These are phyloP conservation scores for Monascus ruber DNA, from an alignment of 2,329 filamentous ascomycete species.

Conservation along the genomic window DNA sequence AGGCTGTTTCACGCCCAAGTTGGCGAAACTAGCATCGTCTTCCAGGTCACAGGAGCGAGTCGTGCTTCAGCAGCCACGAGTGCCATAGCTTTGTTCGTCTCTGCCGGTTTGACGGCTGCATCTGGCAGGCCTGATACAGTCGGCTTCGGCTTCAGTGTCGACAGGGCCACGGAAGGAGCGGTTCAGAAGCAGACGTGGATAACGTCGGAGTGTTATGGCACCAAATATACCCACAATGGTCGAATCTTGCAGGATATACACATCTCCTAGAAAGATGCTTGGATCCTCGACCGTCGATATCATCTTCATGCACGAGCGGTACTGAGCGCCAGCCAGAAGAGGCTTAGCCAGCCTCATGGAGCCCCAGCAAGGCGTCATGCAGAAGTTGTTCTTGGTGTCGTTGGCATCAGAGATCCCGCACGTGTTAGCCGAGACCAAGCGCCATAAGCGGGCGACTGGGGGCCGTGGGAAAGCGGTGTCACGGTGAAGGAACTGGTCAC, in stretches of 20 bases:
- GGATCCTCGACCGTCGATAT: slow-evolving; percentile 15
- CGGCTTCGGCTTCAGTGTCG: slow-evolving; percentile 1
- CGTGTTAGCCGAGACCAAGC: too few relatives aligned
- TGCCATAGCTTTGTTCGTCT: too few relatives aligned
- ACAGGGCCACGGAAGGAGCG: slow-evolving; percentile 31
- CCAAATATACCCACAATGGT: slow-evolving; percentile 22
- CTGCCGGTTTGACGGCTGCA: too few relatives aligned
- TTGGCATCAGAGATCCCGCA: slow-evolving; percentile 5
- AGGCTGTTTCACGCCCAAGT: slow-evolving; percentile 24
- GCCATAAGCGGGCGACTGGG: too few relatives aligned
- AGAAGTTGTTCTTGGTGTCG: slow-evolving; percentile 20
- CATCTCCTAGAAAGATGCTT: slow-evolving; percentile 26
- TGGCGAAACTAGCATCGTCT: slow-evolving; percentile 14
- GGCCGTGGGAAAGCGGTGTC: too few relatives aligned
- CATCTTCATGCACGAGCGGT: slow-evolving; percentile 24
- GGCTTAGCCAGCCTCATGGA: slow-evolving; percentile 14
- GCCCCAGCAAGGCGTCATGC: slow-evolving; percentile 23
- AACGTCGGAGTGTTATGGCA: slow-evolving; percentile 24
- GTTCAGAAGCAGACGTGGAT: slow-evolving; percentile 26
- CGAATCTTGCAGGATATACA: slow-evolving; percentile 26
- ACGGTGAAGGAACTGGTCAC: too few relatives aligned
- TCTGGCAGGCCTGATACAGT: neutral
- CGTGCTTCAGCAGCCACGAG: slow-evolving; percentile 19
- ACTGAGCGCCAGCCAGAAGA: slow-evolving; percentile 14
- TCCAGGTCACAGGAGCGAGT: slow-evolving; percentile 11